Base-by-base conservation (phyloP, 129 eudicot genomes). In the Dittrichia graveolens region DNA sequence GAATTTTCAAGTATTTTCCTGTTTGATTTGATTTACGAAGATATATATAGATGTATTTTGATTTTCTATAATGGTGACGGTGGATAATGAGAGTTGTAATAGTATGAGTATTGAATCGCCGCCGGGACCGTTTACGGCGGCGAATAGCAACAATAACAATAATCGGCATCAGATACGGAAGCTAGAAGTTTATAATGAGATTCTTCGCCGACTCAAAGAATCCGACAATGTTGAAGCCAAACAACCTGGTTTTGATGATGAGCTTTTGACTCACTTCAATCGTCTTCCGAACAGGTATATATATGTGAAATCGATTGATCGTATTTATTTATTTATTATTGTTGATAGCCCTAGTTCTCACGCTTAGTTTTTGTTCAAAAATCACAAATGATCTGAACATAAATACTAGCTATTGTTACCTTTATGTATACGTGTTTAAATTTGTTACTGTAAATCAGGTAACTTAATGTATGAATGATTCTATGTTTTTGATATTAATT, bases 251-350 rank as follows among this genome's bases (percentile, higher is more conserved):
- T 94, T 94, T 66, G 99, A 90, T 15, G 91, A 90, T 71, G 80
- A 94, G 60, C 99, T 94, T 55, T 88, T 96, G 88, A 85, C 93
- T 60, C 97, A 94, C 78, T 94, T 94, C 75, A 84, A 84, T 83
- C 95, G 99, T 66, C 93, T 94, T 18, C 99, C 99, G 2, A 74
- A 82, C 5, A 78, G 99, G 99, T 94, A 53, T 56, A 13, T 94
- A 53, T 56, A 13, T 56, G 1, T 18, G 6, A 18, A 8, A 18
- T 39, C 3, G 8, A 15, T 16, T 58, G 6, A 18, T 46, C 60
- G 42, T 53, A 35, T 79, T 41, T 43, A 5, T 75, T 11, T 72
- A 45, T 11, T 53, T 16, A 65, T 52, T 63, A 16, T 13, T n/a
- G n/a, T n/a, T n/a, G n/a, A 34, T 79, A 10, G 18, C 58, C 68